Base-by-base conservation (phyloP, 2,329 filamentous ascomycete species). In the Phyllosticta paracitricarpa region DNA sequence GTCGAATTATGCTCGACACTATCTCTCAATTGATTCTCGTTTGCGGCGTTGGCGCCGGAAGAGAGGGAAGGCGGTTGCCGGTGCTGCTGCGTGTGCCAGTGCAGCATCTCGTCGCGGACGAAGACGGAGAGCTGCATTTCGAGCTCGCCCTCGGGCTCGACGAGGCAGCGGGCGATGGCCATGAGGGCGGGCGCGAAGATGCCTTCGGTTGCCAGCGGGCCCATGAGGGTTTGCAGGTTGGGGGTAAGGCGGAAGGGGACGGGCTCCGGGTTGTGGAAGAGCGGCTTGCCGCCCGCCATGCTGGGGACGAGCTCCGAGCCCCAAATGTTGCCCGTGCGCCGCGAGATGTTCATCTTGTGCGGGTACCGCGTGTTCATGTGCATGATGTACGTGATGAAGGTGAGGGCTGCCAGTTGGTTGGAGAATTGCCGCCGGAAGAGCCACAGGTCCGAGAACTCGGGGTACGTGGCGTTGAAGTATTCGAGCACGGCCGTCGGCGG, bases 321-420 rank as follows among this genome's bases (percentile, higher is more conserved):
- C 95, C 95, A 99, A 67, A 99, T 89, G 70, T 95, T 94, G 65
- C 95, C 95, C 5, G 88, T 91, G 30, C 84, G 84, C 25, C 91
- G 87, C 10, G 91, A 88, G 69, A 99, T 95, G 75, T 89, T 88
- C 74, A 97, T 88, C 81, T 99, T 99, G 75, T 92, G 91, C 5
- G 94, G 95, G 74, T 94, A 96, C 30, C 94, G 89, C 73, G 91
- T 91, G 72, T 93, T 91, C 86, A 99, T 97, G 77, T 93, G 93
- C 78, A 99, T 88, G 63, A 97, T 88, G 72, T 97, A 99, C 3
- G 94, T 97, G 89, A 99, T 96, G 78, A 99, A 99, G 0, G 94
- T 96, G 65, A 97, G 82, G 1, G 92, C 86, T 22, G 94, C 93
- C 64, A 96, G 87, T 76, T 99, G 94, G 79, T 97, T 97, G 24